A percentile compares a stretch with the other conserved stretches of the same genome.
These are phyloP conservation scores for Stagonosporopsis rhizophila DNA, from an alignment of 2,329 filamentous ascomycete genomes.

Conservation along the genomic window DNA sequence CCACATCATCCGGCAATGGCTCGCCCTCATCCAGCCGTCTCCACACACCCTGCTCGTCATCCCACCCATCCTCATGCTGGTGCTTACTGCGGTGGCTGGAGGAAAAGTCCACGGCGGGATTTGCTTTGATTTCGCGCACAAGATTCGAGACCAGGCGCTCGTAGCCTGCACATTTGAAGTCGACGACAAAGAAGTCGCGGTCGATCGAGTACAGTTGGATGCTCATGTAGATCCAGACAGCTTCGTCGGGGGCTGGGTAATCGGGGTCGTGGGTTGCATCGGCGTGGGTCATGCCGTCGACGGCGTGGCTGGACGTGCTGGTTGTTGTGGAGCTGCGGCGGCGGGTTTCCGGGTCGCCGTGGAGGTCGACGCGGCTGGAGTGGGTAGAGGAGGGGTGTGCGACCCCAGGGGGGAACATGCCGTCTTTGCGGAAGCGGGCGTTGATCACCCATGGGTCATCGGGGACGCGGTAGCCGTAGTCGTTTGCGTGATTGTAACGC, in stretches of 20 bases:
- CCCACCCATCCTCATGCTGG: constrained; percentile 41
- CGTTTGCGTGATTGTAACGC: constrained; percentile 56
- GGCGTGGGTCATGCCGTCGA: constrained; percentile 34
- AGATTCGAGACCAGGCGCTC: constrained; percentile 74
- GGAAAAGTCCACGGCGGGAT: constrained; percentile 24
- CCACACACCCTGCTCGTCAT: constrained; percentile 46
- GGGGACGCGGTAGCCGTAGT: constrained; percentile 79
- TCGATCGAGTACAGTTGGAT: constrained; percentile 77
- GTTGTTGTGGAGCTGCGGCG: constrained; percentile 45
- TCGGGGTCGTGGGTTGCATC: constrained; percentile 29
- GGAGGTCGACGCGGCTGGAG: constrained; percentile 57
- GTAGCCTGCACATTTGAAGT: constrained; percentile 98
- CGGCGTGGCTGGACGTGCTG: constrained; percentile 41
- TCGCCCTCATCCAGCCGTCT: constrained; percentile 43
- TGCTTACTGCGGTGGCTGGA: constrained; percentile 20
- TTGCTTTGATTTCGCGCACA: constrained; percentile 49
- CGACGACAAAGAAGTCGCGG: constrained; percentile 89
- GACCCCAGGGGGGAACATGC: constrained; percentile 66
- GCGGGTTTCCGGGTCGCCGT: constrained; percentile 32
- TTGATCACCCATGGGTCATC: constrained; percentile 95
- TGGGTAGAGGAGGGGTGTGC: constrained; percentile 59
- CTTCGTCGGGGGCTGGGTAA: constrained; percentile 62
- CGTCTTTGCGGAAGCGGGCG: constrained; percentile 84
- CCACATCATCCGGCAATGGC: constrained; percentile 39
- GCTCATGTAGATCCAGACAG: constrained; percentile 91